Conservation (phyloP, 1,139 yeast species). For the Diutina scorzettiae region DNA sequence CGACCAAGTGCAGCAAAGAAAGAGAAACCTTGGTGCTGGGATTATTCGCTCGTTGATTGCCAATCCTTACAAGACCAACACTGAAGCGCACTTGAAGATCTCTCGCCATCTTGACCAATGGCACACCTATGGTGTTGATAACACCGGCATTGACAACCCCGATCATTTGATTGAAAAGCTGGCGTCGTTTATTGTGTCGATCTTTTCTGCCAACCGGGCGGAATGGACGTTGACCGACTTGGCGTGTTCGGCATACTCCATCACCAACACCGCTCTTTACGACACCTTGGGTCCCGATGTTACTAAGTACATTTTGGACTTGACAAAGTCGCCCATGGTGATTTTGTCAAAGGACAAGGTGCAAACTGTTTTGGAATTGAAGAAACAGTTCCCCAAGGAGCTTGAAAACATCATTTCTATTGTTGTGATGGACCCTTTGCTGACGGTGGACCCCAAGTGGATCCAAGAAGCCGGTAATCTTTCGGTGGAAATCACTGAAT, state of each 20-base stretch:
- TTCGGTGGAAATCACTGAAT: constrained; percentile 3
- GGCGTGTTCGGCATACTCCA: constrained; percentile 23
- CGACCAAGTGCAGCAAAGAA: neutral
- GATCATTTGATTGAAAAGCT: constrained; percentile 4
- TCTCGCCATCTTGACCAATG: neutral
- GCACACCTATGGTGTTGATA: neutral
- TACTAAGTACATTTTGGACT: constrained; percentile 22
- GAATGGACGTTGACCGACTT: constrained; percentile 31
- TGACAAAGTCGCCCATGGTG: constrained; percentile 25
- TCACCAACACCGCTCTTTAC: constrained; percentile 28
- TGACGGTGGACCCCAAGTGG: constrained; percentile 2
- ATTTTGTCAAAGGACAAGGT: constrained; percentile 23
- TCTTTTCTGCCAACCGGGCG: constrained; percentile 23
- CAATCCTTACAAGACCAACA: constrained; percentile 1
- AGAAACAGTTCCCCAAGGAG: constrained; percentile 12
- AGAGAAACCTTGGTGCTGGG: constrained; percentile 1
- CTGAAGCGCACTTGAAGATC: constrained; percentile 1
- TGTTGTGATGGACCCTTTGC: constrained; percentile 6
- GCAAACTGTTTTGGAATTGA: constrained; percentile 15
- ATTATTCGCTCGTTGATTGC: constrained; percentile 4
- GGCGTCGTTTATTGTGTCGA: constrained; percentile 22
- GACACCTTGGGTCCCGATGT: constrained; percentile 28
- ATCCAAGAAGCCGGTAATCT: neutral
- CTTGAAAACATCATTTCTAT: neutral
- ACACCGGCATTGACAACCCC: constrained; percentile 4